Evolutionary conservation across 2,329 filamentous ascomycete genomes (phyloP), one percentile per base, ranked within the genome.

Genomic region (Aspergillus fructus): DNA sequence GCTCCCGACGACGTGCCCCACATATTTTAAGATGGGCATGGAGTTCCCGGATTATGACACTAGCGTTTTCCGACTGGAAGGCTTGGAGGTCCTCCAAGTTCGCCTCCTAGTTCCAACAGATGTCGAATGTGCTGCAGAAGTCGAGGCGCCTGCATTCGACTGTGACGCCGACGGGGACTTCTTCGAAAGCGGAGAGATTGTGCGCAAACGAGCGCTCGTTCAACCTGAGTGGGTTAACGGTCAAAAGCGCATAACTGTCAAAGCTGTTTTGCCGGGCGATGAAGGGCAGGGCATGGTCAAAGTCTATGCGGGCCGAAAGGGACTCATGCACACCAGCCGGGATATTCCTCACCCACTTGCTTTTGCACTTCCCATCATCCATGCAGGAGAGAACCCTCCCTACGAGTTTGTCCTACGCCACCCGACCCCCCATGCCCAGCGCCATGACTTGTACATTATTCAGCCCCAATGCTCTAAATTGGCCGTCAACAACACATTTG

Each of bases 271-370:
- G 0, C 93, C 96, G 1, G 90, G 91, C 24, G 93, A 97, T 65
- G 93, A 97, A 75, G 93, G 93, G 12, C 88, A 90, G 42, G 94
- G 91, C 42, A 85, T 89, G 12, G 79, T 99, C 57, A 97, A 96
- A 73, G 81, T 99, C 37, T 99, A 97, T 73, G 93, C 93, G 12
- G 94, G 96, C 59, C 94, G 93, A 74, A 87, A 93, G 61, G 96
- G 96, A 0, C 81, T 99, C 54, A 97, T 97, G 93, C 94, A 97
- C 76, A 96, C 90, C 62, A 93, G 94, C 79, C 94, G 94, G 73
- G 91, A 97, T 71, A 97, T 97, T 55, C 93, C 94, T 7, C 93
- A 99, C 70, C 88, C 93, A 2, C 79, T 99, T 53, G 93, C 93
- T 0, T 88, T 97, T 63, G 87, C 92, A 3, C 77, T 99, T n/a